Percentiles rank a stretch among this genome's conserved stretches.
Evolutionary conservation across 1,284 basidiomycete genomes (phyloP).

Genomic region (Ganoderma resinaceum): DNA sequence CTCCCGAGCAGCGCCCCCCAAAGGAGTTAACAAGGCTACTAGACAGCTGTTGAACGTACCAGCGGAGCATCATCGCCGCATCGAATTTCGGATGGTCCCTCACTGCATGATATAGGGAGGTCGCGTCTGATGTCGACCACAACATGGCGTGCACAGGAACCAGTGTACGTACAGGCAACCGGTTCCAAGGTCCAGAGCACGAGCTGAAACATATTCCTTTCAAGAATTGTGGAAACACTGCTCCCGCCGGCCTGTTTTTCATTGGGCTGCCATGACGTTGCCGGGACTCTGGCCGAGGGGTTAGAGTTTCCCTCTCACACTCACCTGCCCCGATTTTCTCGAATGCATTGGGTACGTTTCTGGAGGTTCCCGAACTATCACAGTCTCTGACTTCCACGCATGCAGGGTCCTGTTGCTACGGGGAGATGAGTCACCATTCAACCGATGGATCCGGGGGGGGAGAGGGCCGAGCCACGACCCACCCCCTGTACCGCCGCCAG

Average conservation of each 20-base stretch:
- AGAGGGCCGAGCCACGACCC: background rate
- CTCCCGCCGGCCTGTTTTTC: background rate
- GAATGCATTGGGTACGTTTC: background rate
- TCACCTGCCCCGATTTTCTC: background rate
- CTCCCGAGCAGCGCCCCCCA: background rate
- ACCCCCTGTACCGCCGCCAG: too few species aligned
- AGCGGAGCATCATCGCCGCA: background rate
- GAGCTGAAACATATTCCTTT: background rate
- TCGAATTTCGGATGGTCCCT: background rate
- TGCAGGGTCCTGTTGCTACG: background rate
- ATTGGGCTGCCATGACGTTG: background rate
- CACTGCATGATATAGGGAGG: background rate
- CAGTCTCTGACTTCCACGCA: background rate
- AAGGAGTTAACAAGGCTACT: background rate
- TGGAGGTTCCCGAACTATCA: background rate
- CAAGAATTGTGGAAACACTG: background rate
- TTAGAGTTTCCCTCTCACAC: conserved; percentile 1
- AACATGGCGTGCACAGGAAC: background rate
- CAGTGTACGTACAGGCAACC: background rate
- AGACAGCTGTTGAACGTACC: background rate
- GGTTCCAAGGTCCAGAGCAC: background rate
- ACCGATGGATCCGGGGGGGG: background rate
- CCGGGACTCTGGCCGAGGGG: background rate
- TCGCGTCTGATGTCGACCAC: background rate
- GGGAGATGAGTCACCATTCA: background rate